These are phyloP conservation scores for Microsporum audouinii DNA, from an alignment of 2,329 filamentous ascomycete genomes.

Conservation along the genomic window DNA sequence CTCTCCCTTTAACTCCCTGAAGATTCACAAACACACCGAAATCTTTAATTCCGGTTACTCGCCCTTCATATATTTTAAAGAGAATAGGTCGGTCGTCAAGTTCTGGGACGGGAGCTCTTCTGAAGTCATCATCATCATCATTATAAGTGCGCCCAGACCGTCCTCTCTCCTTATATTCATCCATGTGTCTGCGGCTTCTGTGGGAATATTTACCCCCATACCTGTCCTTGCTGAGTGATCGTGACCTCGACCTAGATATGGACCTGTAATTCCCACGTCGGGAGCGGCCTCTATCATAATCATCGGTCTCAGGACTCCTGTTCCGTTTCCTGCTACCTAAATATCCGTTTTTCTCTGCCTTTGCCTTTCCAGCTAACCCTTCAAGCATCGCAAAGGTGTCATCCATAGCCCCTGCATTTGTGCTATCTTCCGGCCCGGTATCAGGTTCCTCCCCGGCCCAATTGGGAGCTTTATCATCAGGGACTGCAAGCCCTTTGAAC, in stretches of 20 bases:
- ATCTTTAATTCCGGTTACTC: slow-evolving; percentile 84
- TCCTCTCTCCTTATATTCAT: slow-evolving; percentile 35
- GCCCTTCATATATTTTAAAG: slow-evolving; percentile 80
- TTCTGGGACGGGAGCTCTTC: slow-evolving; percentile 56
- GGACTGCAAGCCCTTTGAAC: slow-evolving; percentile 82
- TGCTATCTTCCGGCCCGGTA: slow-evolving; percentile 24
- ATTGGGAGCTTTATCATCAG: slow-evolving; percentile 54
- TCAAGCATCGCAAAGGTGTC: slow-evolving; percentile 91
- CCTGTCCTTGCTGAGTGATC: slow-evolving; percentile 39
- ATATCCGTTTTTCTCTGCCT: slow-evolving; percentile 25
- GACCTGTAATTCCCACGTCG: slow-evolving; percentile 33
- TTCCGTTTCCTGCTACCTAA: slow-evolving; percentile 42
- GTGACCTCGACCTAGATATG: slow-evolving; percentile 45
- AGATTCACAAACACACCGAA: slow-evolving; percentile 94
- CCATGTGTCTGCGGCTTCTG: slow-evolving; percentile 32
- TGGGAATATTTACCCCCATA: slow-evolving; percentile 51
- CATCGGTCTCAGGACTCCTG: slow-evolving; percentile 41
- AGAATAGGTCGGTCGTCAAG: slow-evolving; percentile 71
- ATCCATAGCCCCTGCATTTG: slow-evolving; percentile 60
- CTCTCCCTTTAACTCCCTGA: slow-evolving; percentile 73
- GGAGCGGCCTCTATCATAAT: slow-evolving; percentile 32
- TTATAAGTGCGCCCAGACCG: slow-evolving; percentile 27
- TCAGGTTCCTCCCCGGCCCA: slow-evolving; percentile 42
- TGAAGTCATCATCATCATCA: slow-evolving; percentile 52
- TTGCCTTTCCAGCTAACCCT: slow-evolving; percentile 59